Percentiles rank a stretch among this genome's conserved stretches.
phyloP scores from a whole-genome alignment of 106 monocot species.

The Dioscorea alata region DNA sequence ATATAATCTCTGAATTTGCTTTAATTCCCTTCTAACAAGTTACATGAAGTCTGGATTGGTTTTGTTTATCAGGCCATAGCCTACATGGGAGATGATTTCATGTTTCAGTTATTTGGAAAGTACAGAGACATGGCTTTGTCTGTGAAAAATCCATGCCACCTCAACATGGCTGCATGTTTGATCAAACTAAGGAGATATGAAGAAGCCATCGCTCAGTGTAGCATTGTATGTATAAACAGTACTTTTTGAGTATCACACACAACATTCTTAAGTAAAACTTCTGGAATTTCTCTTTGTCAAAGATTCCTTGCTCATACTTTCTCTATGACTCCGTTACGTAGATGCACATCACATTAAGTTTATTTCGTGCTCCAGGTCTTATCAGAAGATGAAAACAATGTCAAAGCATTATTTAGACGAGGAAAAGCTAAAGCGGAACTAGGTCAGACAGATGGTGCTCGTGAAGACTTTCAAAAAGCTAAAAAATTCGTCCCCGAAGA shows the following conservation, averaged over 20 bases:
- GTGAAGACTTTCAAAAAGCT: constrained; percentile 80
- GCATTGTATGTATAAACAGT: constrained; percentile 44
- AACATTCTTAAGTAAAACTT: too few relatives aligned
- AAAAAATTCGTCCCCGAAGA: constrained; percentile 63
- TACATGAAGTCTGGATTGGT: neutral
- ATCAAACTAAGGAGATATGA: constrained; percentile 78
- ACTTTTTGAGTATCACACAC: too few relatives aligned
- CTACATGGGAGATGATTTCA: constrained; percentile 99
- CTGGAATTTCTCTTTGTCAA: too few relatives aligned
- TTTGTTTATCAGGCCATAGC: constrained; percentile 69
- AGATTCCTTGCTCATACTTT: too few relatives aligned
- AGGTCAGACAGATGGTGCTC: constrained; percentile 83
- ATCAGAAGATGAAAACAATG: constrained; percentile 81
- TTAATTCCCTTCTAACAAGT: neutral
- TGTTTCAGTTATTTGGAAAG: constrained; percentile 99
- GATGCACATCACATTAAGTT: too few relatives aligned
- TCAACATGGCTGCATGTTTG: constrained; percentile 88
- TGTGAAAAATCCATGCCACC: constrained; percentile 97
- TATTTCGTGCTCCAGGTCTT: constrained; percentile 42
- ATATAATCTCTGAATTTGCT: neutral
- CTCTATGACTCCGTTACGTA: too few relatives aligned
- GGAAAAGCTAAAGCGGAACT: constrained; percentile 90
- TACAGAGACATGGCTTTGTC: constrained; percentile 96
- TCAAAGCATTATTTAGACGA: constrained; percentile 84
- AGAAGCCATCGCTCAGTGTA: constrained; percentile 93